Evolutionary conservation across 352 stramenopile genomes (phyloP).

Genomic region (Phytophthora boehmeriae): DNA sequence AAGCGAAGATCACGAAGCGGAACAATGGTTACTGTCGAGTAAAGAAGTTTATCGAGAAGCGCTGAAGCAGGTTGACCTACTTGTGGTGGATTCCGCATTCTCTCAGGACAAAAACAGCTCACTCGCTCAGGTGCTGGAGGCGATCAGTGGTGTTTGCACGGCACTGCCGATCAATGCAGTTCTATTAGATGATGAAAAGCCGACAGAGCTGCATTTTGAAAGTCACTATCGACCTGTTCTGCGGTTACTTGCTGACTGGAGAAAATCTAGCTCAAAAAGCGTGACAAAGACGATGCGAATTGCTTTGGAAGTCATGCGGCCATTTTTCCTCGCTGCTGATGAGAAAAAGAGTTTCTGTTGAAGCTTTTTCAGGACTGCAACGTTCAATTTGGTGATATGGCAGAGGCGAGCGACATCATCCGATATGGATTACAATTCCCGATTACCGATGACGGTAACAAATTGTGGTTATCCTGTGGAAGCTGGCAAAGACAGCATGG

Average conservation of each 20-base stretch:
- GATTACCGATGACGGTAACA: conserved; percentile 37
- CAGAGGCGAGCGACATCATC: conserved; percentile 61
- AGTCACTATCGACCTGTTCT: conserved; percentile 51
- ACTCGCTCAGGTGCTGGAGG: conserved; percentile 39
- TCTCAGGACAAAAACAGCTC: conserved; percentile 27
- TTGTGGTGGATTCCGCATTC: conserved; percentile 27
- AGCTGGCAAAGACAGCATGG: conserved; percentile 52
- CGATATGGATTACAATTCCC: conserved; percentile 64
- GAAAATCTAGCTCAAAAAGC: conserved; percentile 26
- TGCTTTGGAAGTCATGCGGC: conserved; percentile 45
- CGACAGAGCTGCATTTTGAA: conserved; percentile 52
- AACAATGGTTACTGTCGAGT: conserved; percentile 42
- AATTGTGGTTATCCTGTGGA: conserved; percentile 60
- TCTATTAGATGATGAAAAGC: conserved; percentile 15
- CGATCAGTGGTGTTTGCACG: conserved; percentile 53
- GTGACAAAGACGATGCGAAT: conserved; percentile 31
- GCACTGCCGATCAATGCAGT: conserved; percentile 36
- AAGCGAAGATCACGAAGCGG: conserved; percentile 20
- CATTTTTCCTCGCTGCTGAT: conserved; percentile 53
- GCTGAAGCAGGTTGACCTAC: conserved; percentile 37
- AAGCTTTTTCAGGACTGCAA: conserved; percentile 71
- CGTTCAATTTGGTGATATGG: conserved; percentile 73
- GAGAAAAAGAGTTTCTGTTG: conserved; percentile 78
- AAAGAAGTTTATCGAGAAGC: conserved; percentile 40
- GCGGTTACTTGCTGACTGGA: conserved; percentile 36